phyloP scores from a whole-genome alignment of 225 moss, liverwort and hornwort species.

The Sphagnum contortum region DNA sequence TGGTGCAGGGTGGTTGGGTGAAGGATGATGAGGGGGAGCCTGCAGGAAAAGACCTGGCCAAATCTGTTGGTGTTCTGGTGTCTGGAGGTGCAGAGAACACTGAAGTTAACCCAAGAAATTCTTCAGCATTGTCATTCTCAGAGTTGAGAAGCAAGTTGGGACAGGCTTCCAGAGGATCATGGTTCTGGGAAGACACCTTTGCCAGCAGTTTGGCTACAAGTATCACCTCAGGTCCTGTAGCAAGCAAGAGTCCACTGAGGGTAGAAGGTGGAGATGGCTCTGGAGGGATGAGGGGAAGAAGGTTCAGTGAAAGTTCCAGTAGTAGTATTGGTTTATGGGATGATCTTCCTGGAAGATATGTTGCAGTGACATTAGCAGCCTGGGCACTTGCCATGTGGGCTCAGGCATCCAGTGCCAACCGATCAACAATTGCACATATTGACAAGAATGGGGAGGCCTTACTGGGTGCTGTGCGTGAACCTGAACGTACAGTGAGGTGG shows the following conservation, averaged over 20 bases:
- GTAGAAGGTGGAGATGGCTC: too few relatives aligned
- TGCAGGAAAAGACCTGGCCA: constrained; percentile 23
- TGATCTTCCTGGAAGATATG: constrained; percentile 84
- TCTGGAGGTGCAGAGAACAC: constrained; percentile 57
- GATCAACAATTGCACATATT: constrained; percentile 62
- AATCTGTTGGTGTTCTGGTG: constrained; percentile 52
- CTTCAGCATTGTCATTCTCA: too few relatives aligned
- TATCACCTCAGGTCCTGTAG: too few relatives aligned
- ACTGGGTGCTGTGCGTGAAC: constrained; percentile 70
- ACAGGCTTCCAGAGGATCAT: too few relatives aligned
- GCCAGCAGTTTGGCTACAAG: constrained; percentile 14
- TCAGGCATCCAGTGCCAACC: constrained; percentile 68
- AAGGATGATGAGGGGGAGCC: constrained; percentile 53
- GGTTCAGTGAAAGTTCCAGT: constrained; percentile 32
- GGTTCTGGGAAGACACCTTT: too few relatives aligned
- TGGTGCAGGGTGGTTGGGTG: constrained; percentile 76
- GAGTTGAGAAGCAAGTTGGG: too few relatives aligned
- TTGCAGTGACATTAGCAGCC: constrained; percentile 89
- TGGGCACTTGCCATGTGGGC: constrained; percentile 99
- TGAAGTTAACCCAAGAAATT: too few relatives aligned
- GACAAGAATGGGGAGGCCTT: constrained; percentile 82
- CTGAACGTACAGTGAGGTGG: constrained; percentile 95
- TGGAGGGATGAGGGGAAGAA: constrained; percentile 15
- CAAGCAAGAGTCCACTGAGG: too few relatives aligned
- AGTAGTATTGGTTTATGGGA: constrained; percentile 89